Evolutionary conservation across 2,329 filamentous ascomycete genomes (phyloP), one percentile per base, ranked within the genome.

Genomic region (Passalora sequoiae): DNA sequence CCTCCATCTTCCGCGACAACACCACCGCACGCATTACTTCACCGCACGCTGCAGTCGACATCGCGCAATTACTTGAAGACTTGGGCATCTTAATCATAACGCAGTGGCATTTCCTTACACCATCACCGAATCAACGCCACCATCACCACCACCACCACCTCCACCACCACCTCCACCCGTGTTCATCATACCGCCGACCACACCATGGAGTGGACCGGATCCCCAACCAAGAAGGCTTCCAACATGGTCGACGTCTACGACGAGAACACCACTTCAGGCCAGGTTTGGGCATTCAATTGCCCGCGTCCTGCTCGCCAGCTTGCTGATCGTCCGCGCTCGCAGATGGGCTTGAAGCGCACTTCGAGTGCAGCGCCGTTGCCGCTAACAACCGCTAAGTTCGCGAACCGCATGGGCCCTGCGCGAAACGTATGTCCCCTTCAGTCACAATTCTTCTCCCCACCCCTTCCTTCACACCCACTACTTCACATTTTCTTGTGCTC

Each of bases 381-480:
- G 42, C 61, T 69, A 25, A 65, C 59, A 46, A 60, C 63, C 33
- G 67, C 66, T 42, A 56, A 60, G 49, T 58, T 63, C 43, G 58
- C 56, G 50, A 68, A 67, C 48, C 46, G 51, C 38, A 37, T 42
- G 27, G 49, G 38, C 22, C 46, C 48, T 24, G 42, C 48, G 36
- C 50, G 47, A 33, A 47, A 51, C 44, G 55, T 49, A 42, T 39
- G 45, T 44, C 24, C 19, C 35, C 43, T 20, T 36, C n/a, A 36
- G n/a, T n/a, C 19, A n/a, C 33, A n/a, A 36, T 21, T 21, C 19
- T 38, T 35, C 37, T 37, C 28, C 28, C 28, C 13, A 25, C 40
- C 37, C 35, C 32, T 15, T 20, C 32, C 29, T 31, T 40, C 27
- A n/a, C 20, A 31, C 21, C 13, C 43, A 38, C 22, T 25, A 52